These are phyloP conservation scores for Tricholoma sp. DNA, from an alignment of 768 basidiomycete species.

Conservation along the genomic window DNA sequence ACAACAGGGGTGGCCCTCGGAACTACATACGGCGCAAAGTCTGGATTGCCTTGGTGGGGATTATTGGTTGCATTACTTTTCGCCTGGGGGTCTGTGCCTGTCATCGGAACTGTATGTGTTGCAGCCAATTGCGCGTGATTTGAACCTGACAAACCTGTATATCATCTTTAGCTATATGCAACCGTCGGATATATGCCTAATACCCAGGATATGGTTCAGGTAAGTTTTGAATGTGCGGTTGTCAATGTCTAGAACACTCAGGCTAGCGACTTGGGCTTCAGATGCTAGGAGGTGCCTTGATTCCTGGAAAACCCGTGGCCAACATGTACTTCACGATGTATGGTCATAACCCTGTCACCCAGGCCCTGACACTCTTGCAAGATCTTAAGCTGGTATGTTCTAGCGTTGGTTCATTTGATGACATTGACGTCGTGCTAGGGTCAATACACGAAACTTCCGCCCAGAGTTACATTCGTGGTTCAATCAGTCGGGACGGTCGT, in stretches of 20 bases:
- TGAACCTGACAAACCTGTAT: background rate
- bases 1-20: conserved; percentile 29
- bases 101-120: conserved; percentile 39
- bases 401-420: conserved; percentile 4
- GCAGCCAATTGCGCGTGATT: background rate
- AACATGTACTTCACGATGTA: conserved; percentile 35
- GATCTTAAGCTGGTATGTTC: conserved; percentile 27
- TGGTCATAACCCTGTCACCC: conserved; percentile 27
- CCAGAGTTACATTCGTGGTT: conserved; percentile 50
- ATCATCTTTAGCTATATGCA: conserved; percentile 27
- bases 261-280: conserved; percentile 10
- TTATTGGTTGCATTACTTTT: conserved; percentile 39
- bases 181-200: conserved; percentile 34
- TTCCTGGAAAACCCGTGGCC: conserved; percentile 39
- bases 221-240: background rate
- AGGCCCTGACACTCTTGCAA: conserved; percentile 21
- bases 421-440: conserved; percentile 13
- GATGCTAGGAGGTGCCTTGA: conserved; percentile 41
- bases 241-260: background rate
- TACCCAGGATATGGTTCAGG: conserved; percentile 32
- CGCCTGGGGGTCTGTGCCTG: conserved; percentile 31
- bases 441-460: conserved; percentile 51
- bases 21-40: conserved; percentile 29
- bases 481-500: conserved; percentile 51
- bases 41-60: conserved; percentile 33